These are phyloP conservation scores for Ascomycota sp. DNA, from an alignment of 2,329 filamentous ascomycete genomes.

Conservation along the genomic window DNA sequence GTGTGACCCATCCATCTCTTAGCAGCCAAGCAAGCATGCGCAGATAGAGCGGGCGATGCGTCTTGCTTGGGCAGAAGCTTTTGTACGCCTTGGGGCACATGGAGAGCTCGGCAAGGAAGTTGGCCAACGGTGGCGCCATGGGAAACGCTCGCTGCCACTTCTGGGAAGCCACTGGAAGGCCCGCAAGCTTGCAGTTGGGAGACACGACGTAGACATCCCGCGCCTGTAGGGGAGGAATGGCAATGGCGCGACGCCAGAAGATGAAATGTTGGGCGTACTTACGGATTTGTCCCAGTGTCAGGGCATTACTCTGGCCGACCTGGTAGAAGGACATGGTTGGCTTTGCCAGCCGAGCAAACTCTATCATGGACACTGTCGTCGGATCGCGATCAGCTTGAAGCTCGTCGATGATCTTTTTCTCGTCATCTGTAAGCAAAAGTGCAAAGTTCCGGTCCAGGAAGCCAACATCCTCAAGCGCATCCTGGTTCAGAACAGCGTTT, in stretches of 20 bases:
- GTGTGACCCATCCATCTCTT: conserved; percentile 81
- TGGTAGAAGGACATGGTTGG: conserved; percentile 50
- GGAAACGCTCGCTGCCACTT: conserved; percentile 66
- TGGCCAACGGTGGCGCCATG: conserved; percentile 60
- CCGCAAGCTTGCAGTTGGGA: conserved; percentile 63
- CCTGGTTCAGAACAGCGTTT: conserved; percentile 51
- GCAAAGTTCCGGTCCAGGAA: conserved; percentile 74
- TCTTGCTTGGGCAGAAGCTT: conserved; percentile 65
- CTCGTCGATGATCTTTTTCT: conserved; percentile 50
- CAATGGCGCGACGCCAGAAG: conserved; percentile 83
- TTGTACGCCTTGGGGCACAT: conserved; percentile 67
- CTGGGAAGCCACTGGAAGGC: conserved; percentile 45
- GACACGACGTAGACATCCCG: conserved; percentile 83
- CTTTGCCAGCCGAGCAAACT: conserved; percentile 58
- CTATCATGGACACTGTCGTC: conserved; percentile 56
- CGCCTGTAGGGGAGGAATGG: conserved; percentile 76
- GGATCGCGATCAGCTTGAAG: conserved; percentile 61
- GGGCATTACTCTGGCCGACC: conserved; percentile 47
- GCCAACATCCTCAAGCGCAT: conserved; percentile 42
- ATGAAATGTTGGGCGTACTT: conserved; percentile 84
- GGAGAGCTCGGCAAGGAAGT: conserved; percentile 71
- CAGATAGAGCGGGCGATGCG: conserved; percentile 73
- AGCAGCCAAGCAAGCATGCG: conserved; percentile 86
- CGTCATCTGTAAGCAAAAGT: conserved; percentile 65
- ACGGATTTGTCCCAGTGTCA: conserved; percentile 63